Evolutionary conservation across 441 rosid species (phyloP).

Genomic region (Capsella rubella): DNA sequence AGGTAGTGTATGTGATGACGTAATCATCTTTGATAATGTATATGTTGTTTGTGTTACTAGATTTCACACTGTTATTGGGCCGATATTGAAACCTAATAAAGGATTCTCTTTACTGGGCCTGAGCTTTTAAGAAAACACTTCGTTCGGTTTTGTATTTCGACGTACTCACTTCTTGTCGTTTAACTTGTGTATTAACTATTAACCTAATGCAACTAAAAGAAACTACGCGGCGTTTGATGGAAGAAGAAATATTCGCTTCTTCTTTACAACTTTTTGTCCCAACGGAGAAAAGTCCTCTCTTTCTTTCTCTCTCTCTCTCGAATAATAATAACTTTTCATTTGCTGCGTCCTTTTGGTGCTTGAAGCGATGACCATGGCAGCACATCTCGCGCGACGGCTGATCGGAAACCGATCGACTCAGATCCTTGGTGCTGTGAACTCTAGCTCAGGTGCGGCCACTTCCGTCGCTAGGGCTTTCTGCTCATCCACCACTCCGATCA

Average conservation of each 20-base stretch:
- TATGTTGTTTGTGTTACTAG: not conserved
- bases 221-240: constrained; percentile 25
- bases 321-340: constrained; percentile 1
- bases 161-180: constrained; percentile 22
- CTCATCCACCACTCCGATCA: constrained; percentile 59
- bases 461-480: constrained; percentile 57
- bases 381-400: constrained; percentile 66
- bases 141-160: constrained; percentile 2
- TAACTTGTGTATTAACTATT: not conserved
- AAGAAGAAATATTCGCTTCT: constrained; percentile 24
- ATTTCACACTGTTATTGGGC: constrained; percentile 27
- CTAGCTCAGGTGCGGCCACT: constrained; percentile 36
- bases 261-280: constrained; percentile 22
- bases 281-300: constrained; percentile 39
- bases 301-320: constrained; percentile 6
- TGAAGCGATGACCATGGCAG: constrained; percentile 61
- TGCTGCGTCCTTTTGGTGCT: constrained; percentile 33
- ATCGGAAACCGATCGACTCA: constrained; percentile 54
- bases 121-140: not conserved
- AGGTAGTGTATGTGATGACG: constrained; percentile 21
- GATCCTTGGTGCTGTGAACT: constrained; percentile 49
- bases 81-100: not conserved
- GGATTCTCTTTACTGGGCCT: constrained; percentile 20
- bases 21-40: not conserved
- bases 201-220: not conserved